A percentile compares a stretch with the other conserved stretches of the same genome.
Conservation (phyloP, 805 yeast genomes). For the Brettanomyces sp. region DNA sequence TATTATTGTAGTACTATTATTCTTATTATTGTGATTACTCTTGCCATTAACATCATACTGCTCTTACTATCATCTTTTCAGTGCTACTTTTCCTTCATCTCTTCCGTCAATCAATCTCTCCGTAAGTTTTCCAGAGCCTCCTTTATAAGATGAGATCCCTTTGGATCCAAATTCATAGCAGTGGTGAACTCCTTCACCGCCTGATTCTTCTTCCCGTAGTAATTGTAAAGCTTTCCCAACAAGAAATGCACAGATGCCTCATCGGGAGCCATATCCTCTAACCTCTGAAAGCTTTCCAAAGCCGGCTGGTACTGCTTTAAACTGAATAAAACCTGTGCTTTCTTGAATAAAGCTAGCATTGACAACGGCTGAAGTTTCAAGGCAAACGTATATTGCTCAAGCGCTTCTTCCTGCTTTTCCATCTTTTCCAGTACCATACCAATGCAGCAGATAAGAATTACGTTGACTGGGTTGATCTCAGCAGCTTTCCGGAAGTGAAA, state of each 20-base stretch:
- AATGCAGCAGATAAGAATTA: slow-evolving; percentile 81
- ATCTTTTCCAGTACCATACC: slow-evolving; percentile 86
- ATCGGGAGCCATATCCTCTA: slow-evolving; percentile 78
- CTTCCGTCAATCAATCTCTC: slow-evolving; percentile 5
- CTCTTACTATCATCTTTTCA: background rate
- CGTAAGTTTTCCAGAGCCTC: slow-evolving; percentile 63
- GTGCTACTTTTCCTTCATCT: background rate
- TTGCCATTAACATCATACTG: background rate
- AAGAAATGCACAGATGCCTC: slow-evolving; percentile 90
- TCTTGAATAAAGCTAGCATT: slow-evolving; percentile 79
- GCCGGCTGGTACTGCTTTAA: slow-evolving; percentile 69
- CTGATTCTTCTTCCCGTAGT: slow-evolving; percentile 59
- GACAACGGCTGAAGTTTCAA: slow-evolving; percentile 75
- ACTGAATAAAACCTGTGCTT: slow-evolving; percentile 70
- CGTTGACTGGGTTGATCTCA: slow-evolving; percentile 82
- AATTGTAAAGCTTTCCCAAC: slow-evolving; percentile 77
- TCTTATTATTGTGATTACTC: background rate
- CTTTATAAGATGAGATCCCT: slow-evolving; percentile 75
- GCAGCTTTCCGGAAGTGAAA: slow-evolving; percentile 82
- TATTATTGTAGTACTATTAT: background rate
- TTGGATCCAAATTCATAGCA: slow-evolving; percentile 87
- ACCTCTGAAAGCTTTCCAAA: slow-evolving; percentile 59
- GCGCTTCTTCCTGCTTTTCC: slow-evolving; percentile 59
- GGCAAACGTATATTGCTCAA: slow-evolving; percentile 76
- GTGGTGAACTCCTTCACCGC: slow-evolving; percentile 83